Percentiles rank a stretch among this genome's conserved stretches.
phyloP scores from a whole-genome alignment of 2,329 filamentous ascomycete genomes.

The Thyridium curvatum region DNA sequence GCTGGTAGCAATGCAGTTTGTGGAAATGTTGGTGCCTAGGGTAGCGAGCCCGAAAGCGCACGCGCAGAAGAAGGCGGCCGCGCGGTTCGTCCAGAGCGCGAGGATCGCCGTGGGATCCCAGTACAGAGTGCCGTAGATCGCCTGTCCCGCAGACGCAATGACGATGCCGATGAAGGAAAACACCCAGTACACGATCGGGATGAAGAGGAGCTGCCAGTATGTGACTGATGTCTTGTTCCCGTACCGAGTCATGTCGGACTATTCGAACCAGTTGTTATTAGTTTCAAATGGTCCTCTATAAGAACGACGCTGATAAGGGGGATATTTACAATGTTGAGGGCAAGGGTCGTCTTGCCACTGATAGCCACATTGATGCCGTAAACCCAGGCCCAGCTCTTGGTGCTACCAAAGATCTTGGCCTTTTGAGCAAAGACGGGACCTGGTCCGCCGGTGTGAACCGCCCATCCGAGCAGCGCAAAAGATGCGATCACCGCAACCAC shows the following conservation, averaged over 20 bases:
- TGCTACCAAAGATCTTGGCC: conserved; percentile 27
- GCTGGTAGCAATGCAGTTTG: conserved; percentile 14
- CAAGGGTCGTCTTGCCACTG: conserved; percentile 40
- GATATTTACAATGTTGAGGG: conserved; percentile 34
- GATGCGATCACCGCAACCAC: conserved; percentile 21
- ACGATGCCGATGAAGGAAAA: conserved; percentile 41
- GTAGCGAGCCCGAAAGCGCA: conserved; percentile 30
- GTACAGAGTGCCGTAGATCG: conserved; percentile 36
- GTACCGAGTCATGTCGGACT: conserved; percentile 23
- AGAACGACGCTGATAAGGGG: background rate
- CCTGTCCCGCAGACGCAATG: conserved; percentile 35
- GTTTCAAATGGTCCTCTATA: background rate
- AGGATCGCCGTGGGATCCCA: conserved; percentile 44
- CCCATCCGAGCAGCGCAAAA: conserved; percentile 8
- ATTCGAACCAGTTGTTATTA: conserved; percentile 20
- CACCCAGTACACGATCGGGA: conserved; percentile 39
- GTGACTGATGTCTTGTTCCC: conserved; percentile 5
- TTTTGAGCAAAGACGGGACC: conserved; percentile 13
- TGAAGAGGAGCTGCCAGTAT: conserved; percentile 36
- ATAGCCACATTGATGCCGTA: conserved; percentile 39
- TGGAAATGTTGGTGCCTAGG: conserved; percentile 18
- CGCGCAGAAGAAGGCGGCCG: conserved; percentile 21
- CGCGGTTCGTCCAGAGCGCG: conserved; percentile 27
- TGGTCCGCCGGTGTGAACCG: conserved; percentile 5
- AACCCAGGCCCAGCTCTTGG: conserved; percentile 33